Conservation (phyloP, 768 basidiomycete genomes). For the Gymnopilus dilepis region DNA sequence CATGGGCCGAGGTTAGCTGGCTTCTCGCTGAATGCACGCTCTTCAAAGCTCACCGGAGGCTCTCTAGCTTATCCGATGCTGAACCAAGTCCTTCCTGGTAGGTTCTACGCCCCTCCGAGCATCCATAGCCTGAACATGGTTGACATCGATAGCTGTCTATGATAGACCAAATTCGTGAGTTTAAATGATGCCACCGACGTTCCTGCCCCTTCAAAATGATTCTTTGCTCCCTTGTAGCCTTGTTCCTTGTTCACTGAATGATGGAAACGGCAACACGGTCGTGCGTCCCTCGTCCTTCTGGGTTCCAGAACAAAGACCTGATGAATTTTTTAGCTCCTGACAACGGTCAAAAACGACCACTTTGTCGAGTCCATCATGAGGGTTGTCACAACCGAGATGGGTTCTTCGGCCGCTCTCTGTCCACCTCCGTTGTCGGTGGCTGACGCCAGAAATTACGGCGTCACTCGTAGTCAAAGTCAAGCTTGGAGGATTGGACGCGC, state of each 20-base stretch:
- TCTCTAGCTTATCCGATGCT: conserved; percentile 37
- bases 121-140: not conserved
- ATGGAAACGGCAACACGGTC: conserved; percentile 37
- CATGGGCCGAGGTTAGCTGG: conserved; percentile 48
- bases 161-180: conserved; percentile 37
- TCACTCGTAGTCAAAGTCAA: conserved; percentile 59
- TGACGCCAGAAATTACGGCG: conserved; percentile 43
- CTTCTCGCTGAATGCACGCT: conserved; percentile 15
- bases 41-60: not conserved
- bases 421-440: conserved; percentile 43
- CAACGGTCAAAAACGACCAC: conserved; percentile 46
- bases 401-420: conserved; percentile 52
- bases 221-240: conserved; percentile 21
- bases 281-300: conserved; percentile 18
- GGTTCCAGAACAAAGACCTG: not conserved
- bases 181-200: not conserved
- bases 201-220: not conserved
- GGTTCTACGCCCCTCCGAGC: not conserved
- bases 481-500: conserved; percentile 70
- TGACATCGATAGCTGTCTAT: conserved; percentile 32
- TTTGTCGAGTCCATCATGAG: conserved; percentile 52
- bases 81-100: conserved; percentile 37
- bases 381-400: conserved; percentile 57
- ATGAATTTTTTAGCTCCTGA: conserved; percentile 37
- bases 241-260: conserved; percentile 35